Conservation (phyloP, 805 yeast species). For the Metschnikowia cerradonensis region DNA sequence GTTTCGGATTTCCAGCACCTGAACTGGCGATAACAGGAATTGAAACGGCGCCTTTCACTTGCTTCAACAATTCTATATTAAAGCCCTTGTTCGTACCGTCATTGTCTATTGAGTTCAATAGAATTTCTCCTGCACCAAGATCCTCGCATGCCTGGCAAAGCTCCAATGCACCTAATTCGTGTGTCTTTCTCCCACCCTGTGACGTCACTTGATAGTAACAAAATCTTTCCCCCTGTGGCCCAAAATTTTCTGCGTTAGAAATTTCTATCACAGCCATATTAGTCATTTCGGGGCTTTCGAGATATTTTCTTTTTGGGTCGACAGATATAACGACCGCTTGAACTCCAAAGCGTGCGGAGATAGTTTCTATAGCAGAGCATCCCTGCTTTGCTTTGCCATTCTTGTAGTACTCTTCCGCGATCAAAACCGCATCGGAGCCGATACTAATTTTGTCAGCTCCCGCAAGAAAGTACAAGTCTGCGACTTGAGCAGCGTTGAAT, state of each 20-base stretch:
- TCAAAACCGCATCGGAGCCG: conserved; percentile 94
- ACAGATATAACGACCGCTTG: conserved; percentile 98
- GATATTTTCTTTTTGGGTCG: conserved; percentile 90
- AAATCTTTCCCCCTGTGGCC: conserved; percentile 85
- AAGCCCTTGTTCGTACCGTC: conserved; percentile 96
- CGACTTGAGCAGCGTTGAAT: conserved; percentile 86
- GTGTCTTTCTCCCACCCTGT: conserved; percentile 88
- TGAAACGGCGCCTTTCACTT: conserved; percentile 67
- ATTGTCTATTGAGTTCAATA: conserved; percentile 91
- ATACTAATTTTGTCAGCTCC: conserved; percentile 98
- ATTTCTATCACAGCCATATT: conserved; percentile 64
- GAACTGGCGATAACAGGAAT: conserved; percentile 97
- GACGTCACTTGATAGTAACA: conserved; percentile 95
- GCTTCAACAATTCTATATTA: conserved; percentile 79
- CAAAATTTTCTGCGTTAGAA: conserved; percentile 43
- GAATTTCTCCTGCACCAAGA: conserved; percentile 93
- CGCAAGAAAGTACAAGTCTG: conserved; percentile 84
- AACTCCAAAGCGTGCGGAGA: conserved; percentile 85
- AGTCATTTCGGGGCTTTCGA: conserved; percentile 56
- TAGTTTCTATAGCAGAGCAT: conserved; percentile 85
- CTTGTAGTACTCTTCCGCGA: conserved; percentile 78
- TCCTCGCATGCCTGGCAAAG: conserved; percentile 84
- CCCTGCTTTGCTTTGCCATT: conserved; percentile 62
- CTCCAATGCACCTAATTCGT: conserved; percentile 88
- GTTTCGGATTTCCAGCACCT: conserved; percentile 94